Evolutionary conservation across 352 stramenopile genomes (phyloP), one percentile per base, ranked within the genome.

Genomic region (Phytopythium kandeliae): DNA sequence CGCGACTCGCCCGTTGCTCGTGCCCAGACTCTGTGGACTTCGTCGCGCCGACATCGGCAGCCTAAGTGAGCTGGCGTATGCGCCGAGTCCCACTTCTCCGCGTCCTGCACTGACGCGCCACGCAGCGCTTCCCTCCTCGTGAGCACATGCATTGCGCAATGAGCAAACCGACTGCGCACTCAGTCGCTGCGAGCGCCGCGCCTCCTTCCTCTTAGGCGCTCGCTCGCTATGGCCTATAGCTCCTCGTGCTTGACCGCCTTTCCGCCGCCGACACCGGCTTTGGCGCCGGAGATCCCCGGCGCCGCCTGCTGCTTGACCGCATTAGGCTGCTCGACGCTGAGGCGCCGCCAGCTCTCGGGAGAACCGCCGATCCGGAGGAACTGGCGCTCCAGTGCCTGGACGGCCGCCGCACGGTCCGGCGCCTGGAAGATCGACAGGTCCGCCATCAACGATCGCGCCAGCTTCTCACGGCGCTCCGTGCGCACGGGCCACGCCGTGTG

Each of bases 401-500:
- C 24, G 46, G 84, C 63, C 19, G 43, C 51, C 4, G 61, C 54
- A n/a, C 67, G 54, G 26, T 63, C 62, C n/a, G 42, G 41, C 17
- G 37, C 53, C 35, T 60, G 44, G 16, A 45, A 37, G 17, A 49
- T 54, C 33, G 51, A 55, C 45, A 69, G 24, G 19, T 69, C 51
- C 3, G 17, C 28, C 13, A 69, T 42, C 21, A 69, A 45, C 25
- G 33, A 46, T 3, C 35, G 43, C 1, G 59, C 50, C 12, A 71
- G 42, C 46, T 65, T 71, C 40, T 63, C 62, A 34, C 68, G 69
- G 10, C 67, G 62, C 21, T 76, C 65, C 26, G 68, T 63, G 12
- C 71, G 57, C n/a, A 59, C 59, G 11, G 78, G 75, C 78, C 78
- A 89, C 24, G 57, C 53, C 0, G 71, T 63, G 25, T 54, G 49